phyloP scores from a whole-genome alignment of 106 monocot species.

The Iris macrosiphon region DNA sequence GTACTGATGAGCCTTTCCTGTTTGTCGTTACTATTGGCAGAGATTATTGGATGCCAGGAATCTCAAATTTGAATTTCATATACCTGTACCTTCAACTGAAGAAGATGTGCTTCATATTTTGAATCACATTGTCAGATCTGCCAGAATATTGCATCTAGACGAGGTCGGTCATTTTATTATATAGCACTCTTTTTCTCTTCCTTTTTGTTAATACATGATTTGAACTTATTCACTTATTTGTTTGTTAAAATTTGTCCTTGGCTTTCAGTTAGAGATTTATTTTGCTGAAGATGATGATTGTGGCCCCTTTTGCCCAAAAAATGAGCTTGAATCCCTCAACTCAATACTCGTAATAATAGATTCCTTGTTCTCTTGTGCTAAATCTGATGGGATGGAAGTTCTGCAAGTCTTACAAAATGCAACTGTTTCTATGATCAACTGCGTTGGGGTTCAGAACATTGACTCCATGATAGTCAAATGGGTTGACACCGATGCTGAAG shows the following conservation, averaged over 20 bases:
- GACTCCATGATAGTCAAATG: constrained; percentile 18
- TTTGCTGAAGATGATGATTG: constrained; percentile 60
- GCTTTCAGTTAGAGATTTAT: constrained; percentile 74
- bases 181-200: background rate
- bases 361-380: constrained; percentile 11
- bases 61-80: constrained; percentile 33
- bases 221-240: background rate
- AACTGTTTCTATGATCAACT: constrained; percentile 33
- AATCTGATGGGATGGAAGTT: constrained; percentile 14
- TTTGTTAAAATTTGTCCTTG: background rate
- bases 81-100: constrained; percentile 18
- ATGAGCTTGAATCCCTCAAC: constrained; percentile 85
- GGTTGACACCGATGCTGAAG: constrained; percentile 27
- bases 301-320: constrained; percentile 70
- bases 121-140: constrained; percentile 38
- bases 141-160: constrained; percentile 61
- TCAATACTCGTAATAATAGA: constrained; percentile 33
- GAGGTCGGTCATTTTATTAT: constrained; percentile 39
- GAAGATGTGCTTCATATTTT: constrained; percentile 27
- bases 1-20: too few species aligned
- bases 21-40: constrained; percentile 33
- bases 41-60: constrained; percentile 31
- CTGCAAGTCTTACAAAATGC: constrained; percentile 26
- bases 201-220: background rate
- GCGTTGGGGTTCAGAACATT: constrained; percentile 10